Conservation (phyloP, 2,329 filamentous ascomycete genomes). For the Neofusicoccum sp. region DNA sequence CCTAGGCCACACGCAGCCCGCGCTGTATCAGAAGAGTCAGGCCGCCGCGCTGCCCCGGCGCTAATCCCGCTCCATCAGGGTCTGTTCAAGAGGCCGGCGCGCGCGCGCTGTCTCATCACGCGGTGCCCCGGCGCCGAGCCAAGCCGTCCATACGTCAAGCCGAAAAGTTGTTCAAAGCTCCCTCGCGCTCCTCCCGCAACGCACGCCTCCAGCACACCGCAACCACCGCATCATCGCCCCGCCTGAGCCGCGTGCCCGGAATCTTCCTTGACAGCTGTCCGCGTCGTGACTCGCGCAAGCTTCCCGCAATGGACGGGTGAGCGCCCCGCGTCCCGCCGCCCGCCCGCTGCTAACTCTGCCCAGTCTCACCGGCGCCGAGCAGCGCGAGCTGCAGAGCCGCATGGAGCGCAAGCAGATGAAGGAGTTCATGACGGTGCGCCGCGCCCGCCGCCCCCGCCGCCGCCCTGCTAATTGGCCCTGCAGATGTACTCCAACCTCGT, state of each 20-base stretch:
- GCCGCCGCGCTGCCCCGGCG: constrained; percentile 3
- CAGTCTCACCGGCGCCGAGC: constrained; percentile 74
- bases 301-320: constrained; percentile 25
- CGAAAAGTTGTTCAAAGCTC: constrained; percentile 15
- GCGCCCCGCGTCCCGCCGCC: not conserved
- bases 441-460: not conserved
- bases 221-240: constrained; percentile 4
- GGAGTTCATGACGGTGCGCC: constrained; percentile 92
- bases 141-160: constrained; percentile 10
- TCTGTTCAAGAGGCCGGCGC: not conserved
- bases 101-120: constrained; percentile 7
- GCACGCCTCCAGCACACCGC: not conserved
- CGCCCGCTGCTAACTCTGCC: constrained; percentile 13
- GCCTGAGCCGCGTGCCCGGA: not conserved
- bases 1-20: not conserved
- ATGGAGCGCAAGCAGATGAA: constrained; percentile 99
- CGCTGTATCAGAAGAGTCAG: not conserved
- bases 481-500: constrained; percentile 73
- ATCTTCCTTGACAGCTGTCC: not conserved
- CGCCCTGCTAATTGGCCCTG: constrained; percentile 19
- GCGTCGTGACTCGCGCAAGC: constrained; percentile 7
- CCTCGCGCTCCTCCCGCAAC: not conserved
- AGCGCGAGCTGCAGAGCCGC: constrained; percentile 88
- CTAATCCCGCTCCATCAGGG: constrained; percentile 10
- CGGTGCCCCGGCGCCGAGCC: constrained; percentile 10